Evolutionary conservation across 148 eudicot species (phyloP), one percentile per base, ranked within the genome.

Genomic region (Persicaria tinctoria): DNA sequence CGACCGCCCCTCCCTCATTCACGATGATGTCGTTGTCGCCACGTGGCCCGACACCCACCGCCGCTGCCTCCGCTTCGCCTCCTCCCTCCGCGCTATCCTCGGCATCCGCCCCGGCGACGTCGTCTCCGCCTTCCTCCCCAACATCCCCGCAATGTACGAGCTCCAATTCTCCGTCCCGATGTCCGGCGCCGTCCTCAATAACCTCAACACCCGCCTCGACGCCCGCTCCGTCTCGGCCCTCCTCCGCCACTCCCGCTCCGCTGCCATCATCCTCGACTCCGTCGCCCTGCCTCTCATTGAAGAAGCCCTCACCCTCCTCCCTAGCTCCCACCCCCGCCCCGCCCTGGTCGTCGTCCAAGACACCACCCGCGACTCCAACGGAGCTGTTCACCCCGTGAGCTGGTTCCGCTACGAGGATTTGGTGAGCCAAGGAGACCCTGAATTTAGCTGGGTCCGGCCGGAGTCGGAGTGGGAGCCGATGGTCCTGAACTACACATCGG

Each of bases 161-260:
- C 78, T 83, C 1, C 83, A 83, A 6, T 83, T 83, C n/a, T 78
- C 80, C 0, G 83, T 77, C 66, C 85, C 85, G 0, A 83, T 83
- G 85, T 56, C 80, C 0, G 85, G 85, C 16, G 83, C 78, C 10
- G 18, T 80, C 27, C 80, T 83, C 3, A 80, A 79, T 6, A 79
- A 77, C 50, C 74, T 83, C 70, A 83, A 83, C 73, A 79, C 68
- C 5, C 82, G 82, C 4, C 82, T 83, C 12, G 62, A 79, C 12
- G 11, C 80, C 13, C 38, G 38, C 16, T 74, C 82, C 0, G 10
- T 80, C 17, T 74, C 80, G 1, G 50, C 32, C 1, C n/a, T 79
- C 41, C 74, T 83, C 32, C 80, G 14, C 23, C 82, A 83, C 41
- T 63, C 78, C 6, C 76, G 62, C 23, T 72, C 85, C 0, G 77